A percentile compares a stretch with the other conserved stretches of the same genome.
These are phyloP conservation scores for Prunus davidiana DNA, from an alignment of 306 rosid species.

Conservation along the genomic window DNA sequence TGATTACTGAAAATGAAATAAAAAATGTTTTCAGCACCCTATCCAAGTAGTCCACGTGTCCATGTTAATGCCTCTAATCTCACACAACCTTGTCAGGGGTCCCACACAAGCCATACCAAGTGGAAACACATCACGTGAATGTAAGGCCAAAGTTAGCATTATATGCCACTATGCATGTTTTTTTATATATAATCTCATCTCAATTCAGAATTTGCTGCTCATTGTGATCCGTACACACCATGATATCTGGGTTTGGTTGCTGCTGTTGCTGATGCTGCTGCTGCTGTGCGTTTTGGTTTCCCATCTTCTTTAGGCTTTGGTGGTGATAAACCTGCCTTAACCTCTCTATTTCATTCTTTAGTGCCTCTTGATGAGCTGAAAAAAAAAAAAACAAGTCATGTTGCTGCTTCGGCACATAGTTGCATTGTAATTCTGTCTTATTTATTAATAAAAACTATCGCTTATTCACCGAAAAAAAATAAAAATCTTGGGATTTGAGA, in stretches of 20 bases:
- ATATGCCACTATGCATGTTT: neutral
- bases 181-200: neutral
- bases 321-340: conserved; percentile 84
- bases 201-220: conserved; percentile 42
- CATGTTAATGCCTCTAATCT: conserved; percentile 22
- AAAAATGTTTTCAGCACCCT: conserved; percentile 19
- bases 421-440: no score
- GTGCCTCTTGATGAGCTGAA: conserved; percentile 91
- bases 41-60: conserved; percentile 46
- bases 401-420: neutral
- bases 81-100: conserved; percentile 23
- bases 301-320: conserved; percentile 63
- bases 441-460: no score
- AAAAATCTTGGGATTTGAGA: neutral
- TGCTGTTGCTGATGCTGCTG: conserved; percentile 13
- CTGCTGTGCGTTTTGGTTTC: conserved; percentile 29
- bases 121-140: conserved; percentile 67
- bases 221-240: conserved; percentile 21
- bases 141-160: conserved; percentile 9
- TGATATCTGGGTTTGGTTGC: conserved; percentile 19
- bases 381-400: neutral
- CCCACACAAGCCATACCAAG: conserved; percentile 40
- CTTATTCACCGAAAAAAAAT: neutral
- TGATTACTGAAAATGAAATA: conserved; percentile 10
- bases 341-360: conserved; percentile 89